phyloP scores from a whole-genome alignment of 2,329 filamentous ascomycete genomes.

The Metarhizium rileyi region DNA sequence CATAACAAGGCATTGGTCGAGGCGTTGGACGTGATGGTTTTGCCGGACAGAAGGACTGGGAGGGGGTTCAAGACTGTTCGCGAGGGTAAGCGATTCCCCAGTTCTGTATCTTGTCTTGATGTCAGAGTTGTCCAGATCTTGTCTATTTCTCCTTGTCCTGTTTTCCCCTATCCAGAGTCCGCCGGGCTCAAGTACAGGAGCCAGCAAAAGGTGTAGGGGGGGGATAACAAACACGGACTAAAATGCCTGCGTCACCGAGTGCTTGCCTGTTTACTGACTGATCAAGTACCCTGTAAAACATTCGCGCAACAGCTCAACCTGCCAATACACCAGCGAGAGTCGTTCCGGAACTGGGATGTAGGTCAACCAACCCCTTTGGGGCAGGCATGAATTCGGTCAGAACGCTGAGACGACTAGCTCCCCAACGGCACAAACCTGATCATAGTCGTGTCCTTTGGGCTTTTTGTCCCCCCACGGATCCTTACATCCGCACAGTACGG shows the following conservation, averaged over 20 bases:
- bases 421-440: slow-evolving; percentile 63
- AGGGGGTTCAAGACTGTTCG: slow-evolving; percentile 60
- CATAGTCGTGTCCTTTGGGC: slow-evolving; percentile 87
- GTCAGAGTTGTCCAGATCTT: too few relatives aligned
- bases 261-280: too few relatives aligned
- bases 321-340: slow-evolving; percentile 64
- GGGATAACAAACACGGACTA: too few relatives aligned
- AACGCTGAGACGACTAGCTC: slow-evolving; percentile 30
- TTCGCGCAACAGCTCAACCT: slow-evolving; percentile 56
- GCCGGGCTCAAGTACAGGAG: too few relatives aligned
- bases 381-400: neutral
- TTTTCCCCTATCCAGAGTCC: too few relatives aligned
- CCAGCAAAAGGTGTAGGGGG: too few relatives aligned
- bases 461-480: slow-evolving; percentile 74
- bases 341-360: slow-evolving; percentile 74
- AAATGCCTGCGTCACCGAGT: too few relatives aligned
- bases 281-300: slow-evolving; percentile 69
- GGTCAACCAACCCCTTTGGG: slow-evolving; percentile 17
- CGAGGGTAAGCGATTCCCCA: slow-evolving; percentile 48
- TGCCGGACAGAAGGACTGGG: slow-evolving; percentile 69
- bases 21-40: slow-evolving; percentile 78
- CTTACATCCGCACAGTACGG: slow-evolving; percentile 65
- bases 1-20: slow-evolving; percentile 46
- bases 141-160: neutral
- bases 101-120: too few relatives aligned